Evolutionary conservation across 1,284 basidiomycete genomes (phyloP).

Genomic region (Bondarzewia mesenterica): DNA sequence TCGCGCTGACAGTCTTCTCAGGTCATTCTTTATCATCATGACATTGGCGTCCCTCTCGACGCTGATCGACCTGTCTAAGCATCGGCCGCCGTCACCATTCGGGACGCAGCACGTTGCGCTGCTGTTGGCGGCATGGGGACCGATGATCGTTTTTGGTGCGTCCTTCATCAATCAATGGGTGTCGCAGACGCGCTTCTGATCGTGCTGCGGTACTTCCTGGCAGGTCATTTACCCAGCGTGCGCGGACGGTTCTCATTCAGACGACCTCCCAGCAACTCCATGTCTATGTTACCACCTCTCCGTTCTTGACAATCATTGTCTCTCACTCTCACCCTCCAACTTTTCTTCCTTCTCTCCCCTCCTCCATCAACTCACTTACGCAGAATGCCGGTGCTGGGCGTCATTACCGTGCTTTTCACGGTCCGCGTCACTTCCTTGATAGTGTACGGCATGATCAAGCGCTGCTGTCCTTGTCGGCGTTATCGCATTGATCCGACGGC

Average conservation of each 20-base stretch:
- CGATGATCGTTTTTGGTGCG: constrained; percentile 36
- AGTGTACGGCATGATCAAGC: too few relatives aligned
- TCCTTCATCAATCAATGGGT: neutral
- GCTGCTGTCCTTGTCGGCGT: too few relatives aligned
- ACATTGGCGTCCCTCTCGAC: constrained; percentile 41
- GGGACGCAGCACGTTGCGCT: constrained; percentile 51
- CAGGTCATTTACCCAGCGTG: constrained; percentile 9
- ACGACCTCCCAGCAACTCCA: too few relatives aligned
- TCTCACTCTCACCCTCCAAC: too few relatives aligned
- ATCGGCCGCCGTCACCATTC: constrained; percentile 29
- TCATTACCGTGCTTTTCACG: too few relatives aligned
- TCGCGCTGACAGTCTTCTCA: neutral
- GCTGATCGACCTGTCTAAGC: constrained; percentile 32
- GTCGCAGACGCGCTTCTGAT: neutral
- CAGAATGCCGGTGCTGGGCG: too few relatives aligned
- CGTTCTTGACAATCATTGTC: too few relatives aligned
- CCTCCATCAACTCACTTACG: too few relatives aligned
- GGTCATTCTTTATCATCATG: constrained; percentile 24
- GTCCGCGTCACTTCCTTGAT: too few relatives aligned
- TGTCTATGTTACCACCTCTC: too few relatives aligned
- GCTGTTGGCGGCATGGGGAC: constrained; percentile 44
- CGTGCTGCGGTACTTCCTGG: neutral
- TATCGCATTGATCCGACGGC: too few relatives aligned
- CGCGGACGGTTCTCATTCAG: constrained; percentile 2
- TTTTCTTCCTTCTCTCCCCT: too few relatives aligned